Conservation (phyloP, 192 early-diverging fungal species). For the Diversispora epigaea region DNA sequence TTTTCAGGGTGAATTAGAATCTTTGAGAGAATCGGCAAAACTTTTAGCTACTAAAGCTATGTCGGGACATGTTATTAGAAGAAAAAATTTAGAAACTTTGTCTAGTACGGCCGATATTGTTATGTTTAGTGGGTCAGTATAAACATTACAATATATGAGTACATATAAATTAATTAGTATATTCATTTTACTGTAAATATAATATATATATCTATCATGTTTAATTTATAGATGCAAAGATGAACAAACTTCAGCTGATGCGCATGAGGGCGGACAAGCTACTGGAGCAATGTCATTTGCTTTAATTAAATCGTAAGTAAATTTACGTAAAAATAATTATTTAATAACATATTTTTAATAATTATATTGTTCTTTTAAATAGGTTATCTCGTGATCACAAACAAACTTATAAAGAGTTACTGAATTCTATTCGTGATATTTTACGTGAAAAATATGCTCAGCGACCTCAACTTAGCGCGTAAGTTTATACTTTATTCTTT, state of each 20-base stretch:
- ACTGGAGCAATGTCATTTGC: slow-evolving; percentile 78
- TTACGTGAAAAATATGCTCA: slow-evolving; percentile 67
- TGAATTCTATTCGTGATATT: slow-evolving; percentile 66
- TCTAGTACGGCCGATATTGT: slow-evolving; percentile 64
- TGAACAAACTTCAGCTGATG: slow-evolving; percentile 77
- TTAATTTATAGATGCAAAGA: slow-evolving; percentile 73
- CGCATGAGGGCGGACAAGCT: slow-evolving; percentile 54
- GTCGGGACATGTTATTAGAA: slow-evolving; percentile 31
- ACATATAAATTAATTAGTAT: not conserved
- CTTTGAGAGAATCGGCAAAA: no score
- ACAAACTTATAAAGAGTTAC: slow-evolving; percentile 67
- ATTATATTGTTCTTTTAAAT: slow-evolving; percentile 34
- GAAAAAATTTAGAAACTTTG: slow-evolving; percentile 36
- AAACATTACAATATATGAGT: not conserved
- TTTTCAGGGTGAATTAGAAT: no score
- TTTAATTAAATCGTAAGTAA: slow-evolving; percentile 53
- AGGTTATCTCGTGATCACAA: slow-evolving; percentile 54
- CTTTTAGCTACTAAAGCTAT: slow-evolving; percentile 32
- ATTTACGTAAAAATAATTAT: not conserved
- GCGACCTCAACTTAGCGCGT: slow-evolving; percentile 73
- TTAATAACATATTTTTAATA: slow-evolving; percentile 2
- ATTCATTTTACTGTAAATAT: not conserved
- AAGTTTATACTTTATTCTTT: slow-evolving; percentile 15
- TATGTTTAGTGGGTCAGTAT: slow-evolving; percentile 72
- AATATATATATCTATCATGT: not conserved